Base-by-base conservation (phyloP, 306 rosid genomes). In the Lagenaria siceraria region DNA sequence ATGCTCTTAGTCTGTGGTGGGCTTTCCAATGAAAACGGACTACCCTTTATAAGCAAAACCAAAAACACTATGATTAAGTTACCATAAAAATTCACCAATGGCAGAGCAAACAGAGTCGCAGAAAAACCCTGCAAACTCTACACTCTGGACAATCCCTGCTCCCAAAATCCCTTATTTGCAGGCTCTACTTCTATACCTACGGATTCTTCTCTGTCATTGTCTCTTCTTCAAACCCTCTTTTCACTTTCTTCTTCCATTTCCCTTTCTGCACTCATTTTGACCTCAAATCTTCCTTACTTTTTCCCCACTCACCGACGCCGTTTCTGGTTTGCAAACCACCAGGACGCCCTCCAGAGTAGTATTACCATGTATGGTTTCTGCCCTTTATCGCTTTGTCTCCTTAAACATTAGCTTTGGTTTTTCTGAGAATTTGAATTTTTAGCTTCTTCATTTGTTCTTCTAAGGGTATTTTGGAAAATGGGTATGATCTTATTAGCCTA, bases 111-210 rank as follows among this genome's bases (percentile, higher is more conserved):
- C 43, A 52, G 78, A 71, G 29, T 9, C 11, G 48, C 63, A 19
- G 78, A 74, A 6, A 74, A 74, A 74, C 78, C 77, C 77, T 74
- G 43, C 63, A 52, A 31, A 33, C 46, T 52, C 77, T 12, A 27
- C 25, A 27, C 51, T 78, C 70, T 21, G 52, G 36, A 56, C 51
- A 35, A 46, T 3, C 14, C 58, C 52, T 70, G 38, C 58, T 70
- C 35, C 24, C 22, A 46, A 70, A 24, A 70, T 70, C 76, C 53
- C 19, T 46, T 48, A 21, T 46, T 27, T 70, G 11, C 76, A 71
- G 56, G 25, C 38, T 70, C 54, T 43, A 42, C 35, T 69, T 40
- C 74, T 42, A 14, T 38, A 64, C 25, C 73, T 65, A n/a, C 73
- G 14, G n/a, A 68, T 70, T 70, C 42, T 71, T 42, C 53, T 13